Percentiles rank a stretch among this genome's conserved stretches.
Evolutionary conservation across 129 eudicot genomes (phyloP).

Genomic region (Saposhnikovia divaricata): DNA sequence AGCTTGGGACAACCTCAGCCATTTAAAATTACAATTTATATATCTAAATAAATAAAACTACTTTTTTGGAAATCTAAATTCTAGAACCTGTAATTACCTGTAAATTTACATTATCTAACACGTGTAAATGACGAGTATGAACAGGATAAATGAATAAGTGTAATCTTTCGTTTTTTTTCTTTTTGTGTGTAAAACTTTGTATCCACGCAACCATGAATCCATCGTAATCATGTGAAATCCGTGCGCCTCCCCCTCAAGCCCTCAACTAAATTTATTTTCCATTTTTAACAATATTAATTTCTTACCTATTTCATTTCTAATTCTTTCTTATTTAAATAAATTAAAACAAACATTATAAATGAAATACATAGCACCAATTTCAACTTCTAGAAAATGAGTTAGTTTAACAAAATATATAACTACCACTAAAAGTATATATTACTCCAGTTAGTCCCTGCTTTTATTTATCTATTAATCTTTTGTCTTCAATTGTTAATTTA

Average conservation of each 20-base stretch:
- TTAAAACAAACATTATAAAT: too few species aligned
- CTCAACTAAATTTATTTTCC: not conserved
- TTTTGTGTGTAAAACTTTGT: not conserved
- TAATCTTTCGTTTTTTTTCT: not conserved
- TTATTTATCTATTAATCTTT: too few species aligned
- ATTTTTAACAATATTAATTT: not conserved
- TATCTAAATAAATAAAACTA: not conserved
- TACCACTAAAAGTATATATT: too few species aligned
- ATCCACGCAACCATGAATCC: not conserved
- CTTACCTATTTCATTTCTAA: not conserved
- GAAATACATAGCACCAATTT: too few species aligned
- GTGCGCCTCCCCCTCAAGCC: not conserved
- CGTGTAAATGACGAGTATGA: not conserved
- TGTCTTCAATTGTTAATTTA: too few species aligned
- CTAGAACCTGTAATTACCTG: not conserved
- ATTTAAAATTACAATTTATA: not conserved
- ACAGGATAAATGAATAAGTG: not conserved
- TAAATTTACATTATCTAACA: not conserved
- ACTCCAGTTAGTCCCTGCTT: too few species aligned
- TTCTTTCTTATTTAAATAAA: not conserved
- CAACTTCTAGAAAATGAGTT: too few species aligned
- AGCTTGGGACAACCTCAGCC: not conserved
- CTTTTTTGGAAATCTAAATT: not conserved
- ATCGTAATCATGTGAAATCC: not conserved
- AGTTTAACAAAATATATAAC: not conserved